phyloP scores from a whole-genome alignment of 2,329 filamentous ascomycete genomes.

The Myriangium duriaei region DNA sequence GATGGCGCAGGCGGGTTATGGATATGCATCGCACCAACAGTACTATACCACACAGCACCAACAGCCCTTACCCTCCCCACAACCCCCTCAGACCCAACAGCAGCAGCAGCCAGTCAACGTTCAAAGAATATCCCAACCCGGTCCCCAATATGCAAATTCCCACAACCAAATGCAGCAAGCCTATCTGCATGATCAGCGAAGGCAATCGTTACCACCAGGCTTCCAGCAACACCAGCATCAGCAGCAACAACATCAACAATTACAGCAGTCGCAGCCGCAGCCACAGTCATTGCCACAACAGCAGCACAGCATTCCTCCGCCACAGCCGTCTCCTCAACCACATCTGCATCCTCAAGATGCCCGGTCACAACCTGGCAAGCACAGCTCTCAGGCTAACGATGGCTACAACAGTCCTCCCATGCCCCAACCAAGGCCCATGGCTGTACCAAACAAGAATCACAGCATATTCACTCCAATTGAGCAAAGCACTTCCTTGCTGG shows the following conservation, averaged over 20 bases:
- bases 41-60: slow-evolving; percentile 21
- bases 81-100: slow-evolving; percentile 35
- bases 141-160: background rate
- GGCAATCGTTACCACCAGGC: slow-evolving; percentile 59
- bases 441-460: slow-evolving; percentile 52
- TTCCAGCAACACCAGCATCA: slow-evolving; percentile 48
- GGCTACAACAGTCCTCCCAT: slow-evolving; percentile 41
- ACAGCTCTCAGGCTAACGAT: slow-evolving; percentile 39
- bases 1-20: slow-evolving; percentile 48
- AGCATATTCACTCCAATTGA: slow-evolving; percentile 98
- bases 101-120: background rate
- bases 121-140: background rate
- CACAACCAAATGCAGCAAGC: slow-evolving; percentile 49
- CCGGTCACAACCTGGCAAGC: slow-evolving; percentile 28
- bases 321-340: slow-evolving; percentile 41
- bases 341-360: slow-evolving; percentile 35
- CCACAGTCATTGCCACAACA: slow-evolving; percentile 36
- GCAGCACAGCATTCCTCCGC: slow-evolving; percentile 38
- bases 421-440: slow-evolving; percentile 53
- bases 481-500: slow-evolving; percentile 76
- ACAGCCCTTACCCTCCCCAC: slow-evolving; percentile 17
- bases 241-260: slow-evolving; percentile 53
- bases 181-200: slow-evolving; percentile 64
- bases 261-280: slow-evolving; percentile 42
- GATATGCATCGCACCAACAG: slow-evolving; percentile 50